Conservation (phyloP, 176 grass and related monocot genomes). For the Pontederia paniculata region DNA sequence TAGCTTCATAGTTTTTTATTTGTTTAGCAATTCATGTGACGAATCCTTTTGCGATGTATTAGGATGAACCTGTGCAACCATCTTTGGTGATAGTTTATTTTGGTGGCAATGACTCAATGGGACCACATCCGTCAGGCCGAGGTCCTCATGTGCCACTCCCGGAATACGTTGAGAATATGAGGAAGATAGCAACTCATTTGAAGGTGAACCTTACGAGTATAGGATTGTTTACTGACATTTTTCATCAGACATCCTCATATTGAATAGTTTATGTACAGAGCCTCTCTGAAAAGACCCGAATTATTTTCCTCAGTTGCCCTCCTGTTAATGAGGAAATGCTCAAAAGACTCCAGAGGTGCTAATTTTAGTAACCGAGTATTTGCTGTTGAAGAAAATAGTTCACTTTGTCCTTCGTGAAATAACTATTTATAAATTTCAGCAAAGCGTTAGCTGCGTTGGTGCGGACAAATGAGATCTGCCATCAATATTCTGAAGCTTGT, state of each 20-base stretch:
- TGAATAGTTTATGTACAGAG: constrained; percentile 9
- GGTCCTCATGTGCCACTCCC: constrained; percentile 25
- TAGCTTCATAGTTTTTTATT: too few species aligned
- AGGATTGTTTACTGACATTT: background rate
- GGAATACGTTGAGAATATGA: constrained; percentile 29
- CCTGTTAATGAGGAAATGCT: constrained; percentile 17
- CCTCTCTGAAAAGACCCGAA: constrained; percentile 19
- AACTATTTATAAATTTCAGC: constrained; percentile 8
- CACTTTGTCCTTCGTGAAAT: background rate
- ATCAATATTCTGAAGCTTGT: constrained; percentile 27
- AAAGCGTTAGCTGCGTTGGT: background rate
- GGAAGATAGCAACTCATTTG: constrained; percentile 10
- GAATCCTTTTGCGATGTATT: background rate
- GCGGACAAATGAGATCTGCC: constrained; percentile 18
- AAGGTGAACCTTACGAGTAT: background rate
- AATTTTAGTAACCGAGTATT: background rate
- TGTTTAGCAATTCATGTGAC: too few species aligned
- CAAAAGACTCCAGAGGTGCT: background rate
- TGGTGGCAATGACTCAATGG: constrained; percentile 16
- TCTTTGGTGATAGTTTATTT: constrained; percentile 26
- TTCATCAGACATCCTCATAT: background rate
- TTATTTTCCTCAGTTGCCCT: constrained; percentile 26
- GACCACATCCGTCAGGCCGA: background rate
- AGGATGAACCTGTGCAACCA: constrained; percentile 22
- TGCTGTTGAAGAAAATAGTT: background rate